Base-by-base conservation (phyloP, 2,329 filamentous ascomycete species). In the Nemania bipapillata region DNA sequence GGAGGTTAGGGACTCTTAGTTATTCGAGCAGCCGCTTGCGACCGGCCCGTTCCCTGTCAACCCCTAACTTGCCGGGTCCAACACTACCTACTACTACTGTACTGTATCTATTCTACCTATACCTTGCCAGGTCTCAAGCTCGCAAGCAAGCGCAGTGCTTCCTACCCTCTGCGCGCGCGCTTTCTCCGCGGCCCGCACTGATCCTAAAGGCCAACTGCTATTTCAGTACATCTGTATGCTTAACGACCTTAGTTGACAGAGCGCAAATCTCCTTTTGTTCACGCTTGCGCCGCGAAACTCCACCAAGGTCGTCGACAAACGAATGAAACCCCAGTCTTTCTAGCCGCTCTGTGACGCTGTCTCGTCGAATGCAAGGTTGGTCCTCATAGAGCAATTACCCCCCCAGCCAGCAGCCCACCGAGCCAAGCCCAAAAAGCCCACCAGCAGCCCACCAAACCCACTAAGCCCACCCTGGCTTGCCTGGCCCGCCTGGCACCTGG, bases 271-370 rank as follows among this genome's bases (percentile, higher is more conserved):
- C 56, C n/a, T 49, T 63, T 55, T 17, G 50, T 65, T 57, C 45
- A 71, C 63, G 60, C 62, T 68, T 75, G 75, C 76, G 74, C 72
- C 71, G 72, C 73, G 65, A 73, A 72, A 72, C 72, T 70, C 70
- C 71, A 73, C 73, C 50, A 66, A 68, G 70, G 68, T 54, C 70
- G 69, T 73, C 70, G 71, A 76, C 70, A 76, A 73, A 74, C 80
- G 79, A 81, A 81, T 81, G 77, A 81, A 77, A 81, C 77, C 79
- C 78, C 77, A 70, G 78, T 79, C 77, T 70, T 74, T 57, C 74
- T 81, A 81, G 77, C 80, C 80, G 80, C 70, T 71, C 69, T 68
- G 70, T 72, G 70, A 70, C 70, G 68, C 79, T 80, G 75, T 76
- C 74, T 73, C 73, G 74, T 75, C 78, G 74, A 76, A 78, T 78